Conservation (phyloP, 805 yeast genomes). For the Kuraishia cidri region DNA sequence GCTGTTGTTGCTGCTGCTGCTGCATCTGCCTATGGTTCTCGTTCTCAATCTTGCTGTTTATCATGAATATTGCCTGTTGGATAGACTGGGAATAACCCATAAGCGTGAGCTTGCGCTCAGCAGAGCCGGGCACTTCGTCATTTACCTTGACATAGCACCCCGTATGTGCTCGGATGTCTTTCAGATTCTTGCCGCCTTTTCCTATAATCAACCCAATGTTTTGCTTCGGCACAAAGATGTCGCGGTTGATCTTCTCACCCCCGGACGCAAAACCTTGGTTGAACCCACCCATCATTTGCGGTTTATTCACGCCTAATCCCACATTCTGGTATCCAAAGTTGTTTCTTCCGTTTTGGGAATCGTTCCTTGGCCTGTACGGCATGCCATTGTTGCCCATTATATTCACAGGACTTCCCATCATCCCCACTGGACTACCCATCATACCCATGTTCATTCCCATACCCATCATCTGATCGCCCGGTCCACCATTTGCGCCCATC, state of each 20-base stretch:
- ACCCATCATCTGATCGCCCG: slow-evolving; percentile 4
- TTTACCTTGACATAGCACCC: slow-evolving; percentile 73
- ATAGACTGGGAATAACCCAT: slow-evolving; percentile 61
- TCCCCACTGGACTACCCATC: slow-evolving; percentile 12
- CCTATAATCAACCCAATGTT: slow-evolving; percentile 84
- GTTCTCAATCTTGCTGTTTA: slow-evolving; percentile 61
- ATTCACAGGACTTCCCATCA: slow-evolving; percentile 5
- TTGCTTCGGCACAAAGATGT: slow-evolving; percentile 65
- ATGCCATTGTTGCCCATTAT: slow-evolving; percentile 2
- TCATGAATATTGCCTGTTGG: slow-evolving; percentile 63
- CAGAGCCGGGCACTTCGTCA: slow-evolving; percentile 41
- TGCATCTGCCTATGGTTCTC: slow-evolving; percentile 32
- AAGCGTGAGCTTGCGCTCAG: slow-evolving; percentile 57
- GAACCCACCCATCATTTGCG: slow-evolving; percentile 7
- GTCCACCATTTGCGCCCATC: slow-evolving; percentile 3
- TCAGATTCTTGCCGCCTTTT: slow-evolving; percentile 75
- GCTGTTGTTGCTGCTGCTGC: slow-evolving; percentile 7
- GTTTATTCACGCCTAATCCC: background rate
- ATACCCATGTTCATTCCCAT: slow-evolving; percentile 4
- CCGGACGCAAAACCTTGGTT: slow-evolving; percentile 2
- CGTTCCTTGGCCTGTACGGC: too few relatives aligned
- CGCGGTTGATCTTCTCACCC: slow-evolving; percentile 54
- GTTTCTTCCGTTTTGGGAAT: too few relatives aligned
- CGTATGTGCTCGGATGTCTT: slow-evolving; percentile 64
- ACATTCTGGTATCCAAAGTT: background rate